Evolutionary conservation across 2,329 filamentous ascomycete species (phyloP), one percentile per base, ranked within the genome.

Genomic region (Verticillium albo-atrum): DNA sequence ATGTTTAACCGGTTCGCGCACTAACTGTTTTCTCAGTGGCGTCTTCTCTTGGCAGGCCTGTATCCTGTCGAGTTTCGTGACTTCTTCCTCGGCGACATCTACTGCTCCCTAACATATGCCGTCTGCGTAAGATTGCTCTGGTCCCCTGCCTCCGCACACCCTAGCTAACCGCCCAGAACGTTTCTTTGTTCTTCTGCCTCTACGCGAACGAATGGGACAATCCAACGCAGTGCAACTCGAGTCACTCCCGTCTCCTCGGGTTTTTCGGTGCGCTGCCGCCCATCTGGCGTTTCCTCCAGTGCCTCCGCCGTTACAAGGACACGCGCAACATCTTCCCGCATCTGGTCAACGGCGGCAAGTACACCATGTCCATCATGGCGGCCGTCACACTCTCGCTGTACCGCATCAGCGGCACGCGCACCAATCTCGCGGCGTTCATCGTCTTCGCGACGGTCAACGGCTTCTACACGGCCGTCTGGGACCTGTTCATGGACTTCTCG

Each of bases 11-110:
- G 27, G 20, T 6, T 2, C 23, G 56, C 32, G 54, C 51, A 25
- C 12, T 59, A 32, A 61, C 73, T 79, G 63, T 58, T 7, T 4
- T 14, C 12, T 9, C 63, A 95, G 89, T 96, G 90, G 84, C 90
- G 95, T 62, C 80, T 98, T 20, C 77, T 96, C 57, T 82, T 94
- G 55, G 91, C 94, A 15, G 93, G 93, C 4, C 72, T 96, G 23
- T 97, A 96, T 68, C 92, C 92, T 1, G 95, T 99, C 55, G 94
- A 98, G 71, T 99, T 98, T 72, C 86, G 93, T 60, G 95, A 99
- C 74, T 98, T 99, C 76, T 98, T 97, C 74, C 82, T 98, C 0
- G 95, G 95, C 57, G 95, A 99, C 71, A 97, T 98, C 81, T 97
- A 96, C 74, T 98, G 94, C 74, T 98, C 95, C 3, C 80, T 96